Conservation (phyloP, 768 basidiomycete species). For the Calocybe cyanea region DNA sequence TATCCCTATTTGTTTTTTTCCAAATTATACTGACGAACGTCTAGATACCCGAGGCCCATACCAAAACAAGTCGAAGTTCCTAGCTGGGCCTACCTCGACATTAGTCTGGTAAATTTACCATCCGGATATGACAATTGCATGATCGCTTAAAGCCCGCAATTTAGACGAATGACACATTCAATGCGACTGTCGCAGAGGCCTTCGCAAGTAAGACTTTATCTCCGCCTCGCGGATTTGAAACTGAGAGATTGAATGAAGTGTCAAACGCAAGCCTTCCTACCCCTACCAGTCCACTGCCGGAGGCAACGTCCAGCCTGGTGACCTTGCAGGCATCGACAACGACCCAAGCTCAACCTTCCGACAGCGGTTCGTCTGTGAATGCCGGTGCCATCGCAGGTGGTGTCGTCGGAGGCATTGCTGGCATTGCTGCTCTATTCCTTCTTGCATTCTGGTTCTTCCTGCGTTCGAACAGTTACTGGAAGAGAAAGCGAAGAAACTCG, state of each 20-base stretch:
- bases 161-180: constrained; percentile 33
- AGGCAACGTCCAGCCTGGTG: not conserved
- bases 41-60: constrained; percentile 42
- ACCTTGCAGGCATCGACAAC: not conserved
- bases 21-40: not conserved
- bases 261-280: no score
- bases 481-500: constrained; percentile 1
- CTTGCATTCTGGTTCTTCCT: constrained; percentile 36
- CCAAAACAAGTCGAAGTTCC: constrained; percentile 45
- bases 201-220: constrained; percentile 4
- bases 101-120: constrained; percentile 31
- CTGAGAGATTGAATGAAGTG: not conserved
- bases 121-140: no score
- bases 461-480: constrained; percentile 8
- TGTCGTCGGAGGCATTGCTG: constrained; percentile 49
- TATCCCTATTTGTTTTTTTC: not conserved
- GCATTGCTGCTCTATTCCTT: constrained; percentile 34
- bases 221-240: not conserved
- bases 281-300: no score
- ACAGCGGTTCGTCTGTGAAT: constrained; percentile 17
- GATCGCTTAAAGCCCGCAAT: no score
- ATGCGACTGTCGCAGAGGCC: constrained; percentile 27
- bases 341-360: not conserved
- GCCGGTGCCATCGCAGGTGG: constrained; percentile 64
- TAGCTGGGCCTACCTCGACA: constrained; percentile 54